Base-by-base conservation (phyloP, 495 filamentous ascomycete species). In the Aspergillus hancockii region DNA sequence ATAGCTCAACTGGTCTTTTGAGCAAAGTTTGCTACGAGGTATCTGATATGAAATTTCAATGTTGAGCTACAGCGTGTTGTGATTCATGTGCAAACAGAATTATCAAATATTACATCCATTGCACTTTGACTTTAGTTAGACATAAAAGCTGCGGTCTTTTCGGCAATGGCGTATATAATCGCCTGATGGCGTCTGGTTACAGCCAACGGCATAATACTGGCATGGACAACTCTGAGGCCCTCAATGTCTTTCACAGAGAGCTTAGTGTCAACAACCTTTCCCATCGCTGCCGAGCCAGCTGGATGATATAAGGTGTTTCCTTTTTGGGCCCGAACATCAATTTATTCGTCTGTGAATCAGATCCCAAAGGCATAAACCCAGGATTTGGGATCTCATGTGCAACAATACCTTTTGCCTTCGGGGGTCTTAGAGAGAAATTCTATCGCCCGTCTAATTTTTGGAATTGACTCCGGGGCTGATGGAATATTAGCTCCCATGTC, bases 261-360 rank as follows among this genome's bases (percentile, higher is more conserved):
- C n/a, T 72, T 46, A 1, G 63, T 64, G 55, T 79, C 73, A 16
- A 79, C 70, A 0, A 77, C 75, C 49, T 67, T 70, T 4, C 76
- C 77, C 75, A 79, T 78, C 0, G 73, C 68, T 23, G 65, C 66
- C 2, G 65, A 68, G 2, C 78, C 76, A 31, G 68, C 69, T 1
- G 63, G 59, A 53, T 68, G 67, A 22, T 61, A 65, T 67, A 54
- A 70, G 31, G 60, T 76, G 21, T 65, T 55, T 5, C 61, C 64
- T 19, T 52, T 50, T 10, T 55, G 52, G 0, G 71, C 55, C 2
- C 54, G 57, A 18, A 52, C 56, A 49, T 77, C 74, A 32, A 74
- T 65, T 31, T 74, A 63, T 23, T 57, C 69, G 38, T 77, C 68
- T 0, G 65, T 2, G 71, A 68, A 31, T 69, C 25, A 13, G 45